Evolutionary conservation across 1,284 basidiomycete genomes (phyloP), one percentile per base, ranked within the genome.

Genomic region (Naganishia sp.): DNA sequence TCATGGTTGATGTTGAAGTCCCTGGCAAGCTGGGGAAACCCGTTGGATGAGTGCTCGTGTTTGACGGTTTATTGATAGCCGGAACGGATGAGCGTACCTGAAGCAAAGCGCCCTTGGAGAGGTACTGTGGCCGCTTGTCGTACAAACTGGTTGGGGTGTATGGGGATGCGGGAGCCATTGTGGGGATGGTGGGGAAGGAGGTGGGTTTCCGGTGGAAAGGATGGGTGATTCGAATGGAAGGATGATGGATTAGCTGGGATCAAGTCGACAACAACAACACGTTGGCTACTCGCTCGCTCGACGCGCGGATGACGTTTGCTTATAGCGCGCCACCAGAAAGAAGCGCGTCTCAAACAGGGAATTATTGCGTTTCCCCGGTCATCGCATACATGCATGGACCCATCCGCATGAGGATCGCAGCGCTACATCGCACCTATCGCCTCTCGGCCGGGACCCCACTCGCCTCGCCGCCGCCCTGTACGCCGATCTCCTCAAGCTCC

Each of bases 41-140:
- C 41, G 13, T 11, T 4, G 32, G 17, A 25, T 50, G 28, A 50
- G 57, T 10, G 28, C 2, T 28, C 35, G 45, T 47, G 45, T 17
- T 9, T 47, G n/a, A 28, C 10, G 49, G 49, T 13, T 1, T 2
- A 6, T 25, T 9, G 2, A 45, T 39, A 6, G 35, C 7, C 35
- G 35, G 35, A 39, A n/a, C 25, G 42, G n/a, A 46, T 3, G 25
- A 28, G 43, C 47, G 2, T 31, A 61, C 58, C 58, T 61, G 47
- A 31, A 61, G 58, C 11, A 61, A 46, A 6, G 23, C 58, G 39
- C 58, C 58, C 47, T 61, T 61, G 23, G 47, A 42, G 21, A 61
- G 58, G 31, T 61, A 61, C 35, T 61, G 58, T 6, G 58, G 58
- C 10, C 58, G 58, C 47, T 61, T 61, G 47, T 61, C 58, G 49